These are phyloP conservation scores for Allium fistulosum DNA, from an alignment of 106 monocot genomes.

Conservation along the genomic window DNA sequence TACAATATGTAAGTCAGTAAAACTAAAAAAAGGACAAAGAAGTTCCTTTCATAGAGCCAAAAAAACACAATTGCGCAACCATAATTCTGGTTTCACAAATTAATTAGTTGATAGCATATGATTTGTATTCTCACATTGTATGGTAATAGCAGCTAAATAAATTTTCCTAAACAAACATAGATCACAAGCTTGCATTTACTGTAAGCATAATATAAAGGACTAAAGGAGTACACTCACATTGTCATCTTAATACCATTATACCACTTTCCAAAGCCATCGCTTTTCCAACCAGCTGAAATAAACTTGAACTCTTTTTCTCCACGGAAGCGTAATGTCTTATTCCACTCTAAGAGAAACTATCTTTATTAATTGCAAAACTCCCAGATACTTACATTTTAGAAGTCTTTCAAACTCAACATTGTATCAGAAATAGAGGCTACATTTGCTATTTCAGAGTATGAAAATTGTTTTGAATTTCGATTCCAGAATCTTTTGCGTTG, in stretches of 20 bases:
- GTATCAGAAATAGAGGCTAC: background rate
- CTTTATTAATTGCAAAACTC: background rate
- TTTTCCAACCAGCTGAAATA: conserved; percentile 71
- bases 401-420: conserved; percentile 8
- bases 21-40: too few relatives aligned
- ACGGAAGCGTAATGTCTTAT: conserved; percentile 17
- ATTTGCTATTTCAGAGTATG: background rate
- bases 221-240: too few relatives aligned
- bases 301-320: conserved; percentile 60
- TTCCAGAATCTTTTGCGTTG: conserved; percentile 8
- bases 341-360: conserved; percentile 11
- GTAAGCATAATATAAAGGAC: too few relatives aligned
- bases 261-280: conserved; percentile 76
- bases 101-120: too few relatives aligned
- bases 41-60: too few relatives aligned
- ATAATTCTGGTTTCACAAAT: too few relatives aligned
- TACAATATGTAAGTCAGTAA: too few relatives aligned
- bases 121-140: too few relatives aligned
- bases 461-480: background rate
- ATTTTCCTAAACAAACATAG: too few relatives aligned
- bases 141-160: too few relatives aligned
- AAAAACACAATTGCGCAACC: too few relatives aligned
- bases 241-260: conserved; percentile 76
- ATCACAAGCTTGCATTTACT: too few relatives aligned
- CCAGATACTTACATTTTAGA: background rate